These are phyloP conservation scores for Ustanciosporium gigantosporum DNA, from an alignment of 1,284 basidiomycete species.

Conservation along the genomic window DNA sequence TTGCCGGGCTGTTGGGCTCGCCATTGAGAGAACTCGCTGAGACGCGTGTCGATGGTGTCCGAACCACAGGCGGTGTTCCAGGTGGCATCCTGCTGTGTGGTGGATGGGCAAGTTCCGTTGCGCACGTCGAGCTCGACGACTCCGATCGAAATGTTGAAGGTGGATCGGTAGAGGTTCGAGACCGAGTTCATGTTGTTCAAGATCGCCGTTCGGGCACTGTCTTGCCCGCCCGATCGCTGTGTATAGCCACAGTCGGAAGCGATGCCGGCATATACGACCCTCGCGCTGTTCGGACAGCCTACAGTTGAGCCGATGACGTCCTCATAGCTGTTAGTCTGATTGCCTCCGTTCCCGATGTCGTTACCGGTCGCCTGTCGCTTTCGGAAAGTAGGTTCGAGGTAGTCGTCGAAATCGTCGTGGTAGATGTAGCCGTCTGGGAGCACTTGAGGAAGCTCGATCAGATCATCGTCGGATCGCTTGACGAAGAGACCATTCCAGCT, in stretches of 20 bases:
- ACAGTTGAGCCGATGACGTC: conserved; percentile 72
- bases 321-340: conserved; percentile 75
- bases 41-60: conserved; percentile 68
- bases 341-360: conserved; percentile 77
- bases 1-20: conserved; percentile 73
- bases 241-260: conserved; percentile 83
- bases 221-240: conserved; percentile 22
- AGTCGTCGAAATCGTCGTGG: conserved; percentile 25
- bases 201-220: conserved; percentile 70
- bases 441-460: conserved; percentile 15
- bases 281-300: conserved; percentile 76
- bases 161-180: conserved; percentile 72
- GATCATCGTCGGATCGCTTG: conserved; percentile 7
- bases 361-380: conserved; percentile 61
- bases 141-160: conserved; percentile 83
- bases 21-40: conserved; percentile 83
- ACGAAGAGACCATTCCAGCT: conserved; percentile 26
- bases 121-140: conserved; percentile 79
- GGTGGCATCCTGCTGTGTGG: conserved; percentile 63
- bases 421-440: conserved; percentile 21
- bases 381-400: conserved; percentile 26
- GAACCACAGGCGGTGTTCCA: conserved; percentile 58
- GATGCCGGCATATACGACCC: conserved; percentile 81
- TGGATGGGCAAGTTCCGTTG: conserved; percentile 47
- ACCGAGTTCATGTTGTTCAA: conserved; percentile 76